These are phyloP conservation scores for Baorangia bicolor DNA, from an alignment of 768 basidiomycete species.

Conservation along the genomic window DNA sequence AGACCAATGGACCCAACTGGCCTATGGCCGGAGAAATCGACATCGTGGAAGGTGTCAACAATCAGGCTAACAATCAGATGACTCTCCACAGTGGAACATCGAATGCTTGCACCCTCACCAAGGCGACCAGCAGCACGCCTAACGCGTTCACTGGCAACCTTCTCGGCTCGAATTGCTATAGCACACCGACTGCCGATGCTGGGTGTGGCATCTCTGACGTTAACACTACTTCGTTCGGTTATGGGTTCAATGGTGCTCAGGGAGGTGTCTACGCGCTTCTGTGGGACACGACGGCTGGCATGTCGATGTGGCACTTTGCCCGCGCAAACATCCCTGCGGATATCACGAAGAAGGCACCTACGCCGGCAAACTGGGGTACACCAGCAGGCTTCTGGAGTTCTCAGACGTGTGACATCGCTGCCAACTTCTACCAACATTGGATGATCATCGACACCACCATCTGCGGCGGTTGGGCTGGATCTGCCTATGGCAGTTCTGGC, in stretches of 20 bases:
- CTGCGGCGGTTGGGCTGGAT: conserved; percentile 33
- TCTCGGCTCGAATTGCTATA: conserved; percentile 40
- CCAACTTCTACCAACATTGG: conserved; percentile 53
- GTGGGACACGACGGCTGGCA: conserved; percentile 48
- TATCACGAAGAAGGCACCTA: conserved; percentile 44
- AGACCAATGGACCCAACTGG: too few species aligned
- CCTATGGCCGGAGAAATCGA: too few species aligned
- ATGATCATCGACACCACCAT: conserved; percentile 42
- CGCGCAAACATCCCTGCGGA: conserved; percentile 50
- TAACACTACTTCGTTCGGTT: conserved; percentile 41
- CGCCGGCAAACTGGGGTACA: conserved; percentile 49
- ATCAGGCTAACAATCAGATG: too few species aligned
- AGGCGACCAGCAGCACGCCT: conserved; percentile 12
- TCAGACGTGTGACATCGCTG: conserved; percentile 44
- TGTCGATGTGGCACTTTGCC: conserved; percentile 57
- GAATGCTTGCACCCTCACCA: conserved; percentile 23
- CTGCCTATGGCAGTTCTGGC: conserved; percentile 28
- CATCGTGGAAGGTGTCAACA: too few species aligned
- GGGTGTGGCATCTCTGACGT: conserved; percentile 52
- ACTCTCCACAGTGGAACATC: too few species aligned
- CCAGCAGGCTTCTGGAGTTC: conserved; percentile 55
- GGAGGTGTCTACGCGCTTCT: conserved; percentile 60
- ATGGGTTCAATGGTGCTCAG: conserved; percentile 30
- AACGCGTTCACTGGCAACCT: conserved; percentile 18
- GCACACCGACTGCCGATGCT: conserved; percentile 37